A percentile compares a stretch with the other conserved stretches of the same genome.
phyloP scores from a whole-genome alignment of 2,329 filamentous ascomycete genomes.

The Cercospora sojina region DNA sequence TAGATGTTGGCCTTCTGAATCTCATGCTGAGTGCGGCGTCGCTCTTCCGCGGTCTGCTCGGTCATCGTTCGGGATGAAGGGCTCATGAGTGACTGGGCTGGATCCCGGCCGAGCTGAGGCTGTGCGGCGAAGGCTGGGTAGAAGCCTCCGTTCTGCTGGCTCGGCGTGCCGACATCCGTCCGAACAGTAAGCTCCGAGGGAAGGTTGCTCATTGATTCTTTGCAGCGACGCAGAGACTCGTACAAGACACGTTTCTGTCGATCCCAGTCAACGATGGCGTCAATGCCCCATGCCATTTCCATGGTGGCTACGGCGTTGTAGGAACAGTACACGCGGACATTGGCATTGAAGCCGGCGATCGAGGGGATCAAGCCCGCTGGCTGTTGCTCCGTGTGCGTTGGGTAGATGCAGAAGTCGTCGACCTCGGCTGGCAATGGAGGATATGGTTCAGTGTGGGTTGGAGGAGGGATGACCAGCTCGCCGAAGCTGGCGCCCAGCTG shows the following conservation, averaged over 20 bases:
- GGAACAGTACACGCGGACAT: constrained; percentile 73
- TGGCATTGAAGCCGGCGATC: constrained; percentile 77
- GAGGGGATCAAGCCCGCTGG: constrained; percentile 66
- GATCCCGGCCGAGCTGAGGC: constrained; percentile 28
- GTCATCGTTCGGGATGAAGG: constrained; percentile 34
- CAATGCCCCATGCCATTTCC: constrained; percentile 78
- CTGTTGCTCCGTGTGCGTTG: constrained; percentile 68
- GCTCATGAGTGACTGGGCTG: constrained; percentile 35
- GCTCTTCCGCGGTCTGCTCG: constrained; percentile 41
- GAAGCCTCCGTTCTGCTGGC: constrained; percentile 29
- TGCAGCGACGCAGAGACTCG: constrained; percentile 68
- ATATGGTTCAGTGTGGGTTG: constrained; percentile 72
- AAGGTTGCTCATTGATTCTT: constrained; percentile 64
- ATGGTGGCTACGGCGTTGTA: constrained; percentile 77
- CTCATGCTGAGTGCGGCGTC: constrained; percentile 67
- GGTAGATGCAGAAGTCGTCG: constrained; percentile 77
- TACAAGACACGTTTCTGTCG: constrained; percentile 73
- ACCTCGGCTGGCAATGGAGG: constrained; percentile 78
- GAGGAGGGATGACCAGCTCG: constrained; percentile 72
- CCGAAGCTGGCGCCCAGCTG: constrained; percentile 72
- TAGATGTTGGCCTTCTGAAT: constrained; percentile 93
- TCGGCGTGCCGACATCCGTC: constrained; percentile 41
- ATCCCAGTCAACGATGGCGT: constrained; percentile 71
- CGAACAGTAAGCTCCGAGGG: constrained; percentile 67
- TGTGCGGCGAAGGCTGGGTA: constrained; percentile 28